phyloP scores from a whole-genome alignment of 73 alveolate genomes.

The Diophrys sp. region DNA sequence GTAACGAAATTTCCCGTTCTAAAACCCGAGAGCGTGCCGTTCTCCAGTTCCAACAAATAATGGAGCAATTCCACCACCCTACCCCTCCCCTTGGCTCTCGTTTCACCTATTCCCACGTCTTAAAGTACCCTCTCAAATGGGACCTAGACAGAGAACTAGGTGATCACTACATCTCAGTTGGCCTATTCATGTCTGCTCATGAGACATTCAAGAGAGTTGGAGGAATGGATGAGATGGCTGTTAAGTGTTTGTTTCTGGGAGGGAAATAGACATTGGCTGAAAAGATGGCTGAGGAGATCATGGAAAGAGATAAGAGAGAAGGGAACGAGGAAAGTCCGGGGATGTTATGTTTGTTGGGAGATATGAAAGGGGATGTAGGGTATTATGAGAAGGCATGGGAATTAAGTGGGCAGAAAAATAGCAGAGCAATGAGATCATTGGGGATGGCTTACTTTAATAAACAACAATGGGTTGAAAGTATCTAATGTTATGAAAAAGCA shows the following conservation, averaged over 20 bases:
- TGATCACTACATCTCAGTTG: slow-evolving; percentile 82
- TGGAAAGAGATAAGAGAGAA: too few relatives aligned
- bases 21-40: slow-evolving; percentile 92
- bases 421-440: slow-evolving; percentile 92
- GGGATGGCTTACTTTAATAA: slow-evolving; percentile 73
- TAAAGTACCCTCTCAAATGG: slow-evolving; percentile 84
- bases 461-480: slow-evolving; percentile 68
- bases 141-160: slow-evolving; percentile 82
- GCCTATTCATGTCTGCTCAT: slow-evolving; percentile 90
- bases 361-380: slow-evolving; percentile 76
- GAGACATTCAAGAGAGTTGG: slow-evolving; percentile 77
- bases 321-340: slow-evolving; percentile 74
- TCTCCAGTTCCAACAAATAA: slow-evolving; percentile 82
- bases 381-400: slow-evolving; percentile 93
- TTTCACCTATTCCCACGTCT: slow-evolving; percentile 59
- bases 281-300: slow-evolving; percentile 67
- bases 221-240: slow-evolving; percentile 91
- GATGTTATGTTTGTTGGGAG: slow-evolving; percentile 92
- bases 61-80: slow-evolving; percentile 88
- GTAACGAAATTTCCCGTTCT: slow-evolving; percentile 80
- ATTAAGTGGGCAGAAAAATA: slow-evolving; percentile 80
- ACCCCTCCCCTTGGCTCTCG: slow-evolving; percentile 76
- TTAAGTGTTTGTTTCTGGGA: slow-evolving; percentile 80
- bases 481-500: slow-evolving; percentile 90
- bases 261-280: slow-evolving; percentile 85